Percentiles rank a stretch among this genome's conserved stretches.
Evolutionary conservation across 2,329 filamentous ascomycete species (phyloP).

Genomic region (Aspergillus pseudoterreus): DNA sequence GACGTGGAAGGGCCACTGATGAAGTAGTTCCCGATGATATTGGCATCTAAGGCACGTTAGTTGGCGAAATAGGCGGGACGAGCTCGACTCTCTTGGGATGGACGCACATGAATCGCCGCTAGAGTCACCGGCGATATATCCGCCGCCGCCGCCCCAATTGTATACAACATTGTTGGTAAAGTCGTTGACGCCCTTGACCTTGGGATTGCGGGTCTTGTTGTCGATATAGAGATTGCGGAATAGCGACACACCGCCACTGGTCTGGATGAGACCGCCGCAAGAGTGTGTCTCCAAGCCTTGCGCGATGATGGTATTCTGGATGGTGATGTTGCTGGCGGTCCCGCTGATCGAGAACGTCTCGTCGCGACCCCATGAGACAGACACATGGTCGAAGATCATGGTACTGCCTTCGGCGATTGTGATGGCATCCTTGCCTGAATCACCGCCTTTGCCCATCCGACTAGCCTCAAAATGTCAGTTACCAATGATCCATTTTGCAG

Average conservation of each 20-base stretch:
- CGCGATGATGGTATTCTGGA: constrained; percentile 53
- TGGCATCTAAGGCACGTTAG: constrained; percentile 30
- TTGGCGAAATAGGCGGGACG: background rate
- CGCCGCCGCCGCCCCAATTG: constrained; percentile 51
- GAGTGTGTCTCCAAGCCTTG: constrained; percentile 54
- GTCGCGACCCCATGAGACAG: constrained; percentile 53
- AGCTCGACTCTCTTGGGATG: background rate
- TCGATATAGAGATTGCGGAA: constrained; percentile 57
- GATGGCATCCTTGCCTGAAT: constrained; percentile 53
- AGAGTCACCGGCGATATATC: constrained; percentile 54
- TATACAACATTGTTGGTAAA: constrained; percentile 52
- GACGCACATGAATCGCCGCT: constrained; percentile 36
- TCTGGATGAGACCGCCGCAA: constrained; percentile 46
- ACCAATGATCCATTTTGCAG: background rate
- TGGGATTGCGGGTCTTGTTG: constrained; percentile 56
- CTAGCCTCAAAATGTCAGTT: constrained; percentile 1
- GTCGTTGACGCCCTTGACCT: constrained; percentile 56
- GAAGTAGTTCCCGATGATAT: constrained; percentile 57
- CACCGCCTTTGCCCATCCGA: constrained; percentile 40
- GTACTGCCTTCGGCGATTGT: constrained; percentile 51
- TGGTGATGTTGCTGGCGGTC: constrained; percentile 47
- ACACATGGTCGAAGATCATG: constrained; percentile 57
- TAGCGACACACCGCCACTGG: constrained; percentile 32
- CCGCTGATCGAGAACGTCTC: constrained; percentile 54
- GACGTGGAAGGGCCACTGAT: constrained; percentile 52